Evolutionary conservation across 2,329 filamentous ascomycete genomes (phyloP).

Genomic region (Truncatella angustata): DNA sequence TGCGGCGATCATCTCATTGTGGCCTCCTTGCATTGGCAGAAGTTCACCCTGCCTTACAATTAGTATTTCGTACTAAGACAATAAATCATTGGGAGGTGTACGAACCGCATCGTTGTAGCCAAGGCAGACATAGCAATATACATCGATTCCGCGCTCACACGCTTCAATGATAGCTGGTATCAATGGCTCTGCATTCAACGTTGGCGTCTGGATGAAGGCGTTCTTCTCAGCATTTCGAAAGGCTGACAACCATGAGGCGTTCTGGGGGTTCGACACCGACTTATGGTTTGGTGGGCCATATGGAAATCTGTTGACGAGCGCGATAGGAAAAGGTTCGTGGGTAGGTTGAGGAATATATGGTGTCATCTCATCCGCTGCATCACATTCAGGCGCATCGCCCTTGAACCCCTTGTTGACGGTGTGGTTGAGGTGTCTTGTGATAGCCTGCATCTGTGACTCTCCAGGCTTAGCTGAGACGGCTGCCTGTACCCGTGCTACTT

Average conservation of each 20-base stretch:
- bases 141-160: constrained; percentile 63
- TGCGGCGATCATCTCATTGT: constrained; percentile 69
- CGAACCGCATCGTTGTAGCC: constrained; percentile 72
- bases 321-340: constrained; percentile 64
- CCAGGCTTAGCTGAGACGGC: constrained; percentile 46
- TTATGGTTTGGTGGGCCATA: constrained; percentile 63
- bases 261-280: constrained; percentile 66
- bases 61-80: too few relatives aligned
- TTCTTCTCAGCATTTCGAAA: constrained; percentile 60
- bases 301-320: constrained; percentile 67
- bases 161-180: constrained; percentile 63
- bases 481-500: constrained; percentile 61
- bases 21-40: constrained; percentile 72
- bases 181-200: constrained; percentile 70
- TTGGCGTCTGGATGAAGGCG: constrained; percentile 78
- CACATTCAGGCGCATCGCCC: constrained; percentile 52
- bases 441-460: constrained; percentile 56
- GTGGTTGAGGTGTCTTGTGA: constrained; percentile 66
- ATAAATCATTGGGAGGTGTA: too few relatives aligned
- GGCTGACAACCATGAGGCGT: constrained; percentile 70
- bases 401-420: constrained; percentile 50
- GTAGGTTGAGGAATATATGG: constrained; percentile 59
- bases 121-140: constrained; percentile 71
- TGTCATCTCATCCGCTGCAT: constrained; percentile 56
- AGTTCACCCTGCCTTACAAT: constrained; percentile 60